Conservation (phyloP, 352 stramenopile genomes). For the Globisporangium viniferum region DNA sequence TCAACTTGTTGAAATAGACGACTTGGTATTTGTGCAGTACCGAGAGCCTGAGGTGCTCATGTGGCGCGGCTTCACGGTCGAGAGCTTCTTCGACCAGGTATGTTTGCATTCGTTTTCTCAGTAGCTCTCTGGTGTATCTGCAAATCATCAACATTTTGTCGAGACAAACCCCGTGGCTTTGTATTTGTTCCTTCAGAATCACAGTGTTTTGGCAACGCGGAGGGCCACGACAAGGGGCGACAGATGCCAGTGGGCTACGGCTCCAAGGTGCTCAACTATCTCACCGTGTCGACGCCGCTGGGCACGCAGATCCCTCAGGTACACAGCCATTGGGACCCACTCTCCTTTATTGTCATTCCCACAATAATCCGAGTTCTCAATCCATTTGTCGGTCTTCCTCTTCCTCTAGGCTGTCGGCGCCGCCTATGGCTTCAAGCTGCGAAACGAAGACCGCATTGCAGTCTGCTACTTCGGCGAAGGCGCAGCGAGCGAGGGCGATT, state of each 20-base stretch:
- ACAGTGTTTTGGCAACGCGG: conserved; percentile 94
- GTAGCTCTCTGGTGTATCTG: no score
- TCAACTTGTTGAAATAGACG: conserved; percentile 24
- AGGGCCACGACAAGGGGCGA: conserved; percentile 94
- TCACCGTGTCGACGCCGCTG: conserved; percentile 96
- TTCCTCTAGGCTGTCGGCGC: conserved; percentile 90
- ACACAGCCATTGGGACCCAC: conserved; percentile 3
- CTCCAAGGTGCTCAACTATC: conserved; percentile 92
- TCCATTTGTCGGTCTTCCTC: background rate
- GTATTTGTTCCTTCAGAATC: background rate
- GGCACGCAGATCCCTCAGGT: conserved; percentile 96
- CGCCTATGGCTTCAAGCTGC: conserved; percentile 96
- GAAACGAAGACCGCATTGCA: conserved; percentile 87
- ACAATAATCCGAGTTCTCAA: no score
- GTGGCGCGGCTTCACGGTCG: conserved; percentile 96
- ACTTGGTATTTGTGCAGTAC: conserved; percentile 98
- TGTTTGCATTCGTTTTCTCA: no score
- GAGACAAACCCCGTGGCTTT: no score
- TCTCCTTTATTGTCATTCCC: no score
- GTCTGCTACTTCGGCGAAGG: conserved; percentile 98
- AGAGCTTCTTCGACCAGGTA: conserved; percentile 96
- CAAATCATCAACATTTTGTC: no score
- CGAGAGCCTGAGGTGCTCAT: conserved; percentile 96
- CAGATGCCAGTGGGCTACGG: conserved; percentile 99
- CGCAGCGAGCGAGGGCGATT: conserved; percentile 93